Percentiles rank a stretch among this genome's conserved stretches.
These are phyloP conservation scores for Plasmodium knowlesi DNA, from an alignment of 169 alveolate species.

Conservation along the genomic window DNA sequence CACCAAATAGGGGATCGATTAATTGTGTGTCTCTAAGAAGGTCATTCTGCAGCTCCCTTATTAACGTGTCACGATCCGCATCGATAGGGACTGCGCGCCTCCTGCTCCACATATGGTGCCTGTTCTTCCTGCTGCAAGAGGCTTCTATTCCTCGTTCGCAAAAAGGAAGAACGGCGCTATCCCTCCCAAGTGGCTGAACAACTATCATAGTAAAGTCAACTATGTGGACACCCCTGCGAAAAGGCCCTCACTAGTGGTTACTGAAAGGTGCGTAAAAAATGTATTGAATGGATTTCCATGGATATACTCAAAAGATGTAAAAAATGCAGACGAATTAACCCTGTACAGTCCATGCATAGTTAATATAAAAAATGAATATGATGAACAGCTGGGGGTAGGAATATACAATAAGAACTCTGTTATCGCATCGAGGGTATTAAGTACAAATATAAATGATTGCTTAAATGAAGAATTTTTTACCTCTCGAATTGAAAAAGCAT, in stretches of 20 bases:
- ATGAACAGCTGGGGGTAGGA: conserved; percentile 71
- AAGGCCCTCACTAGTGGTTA: conserved; percentile 62
- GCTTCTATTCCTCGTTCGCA: not conserved
- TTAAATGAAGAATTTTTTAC: conserved; percentile 73
- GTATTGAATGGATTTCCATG: conserved; percentile 75
- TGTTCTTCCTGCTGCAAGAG: not conserved
- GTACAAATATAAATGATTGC: conserved; percentile 40
- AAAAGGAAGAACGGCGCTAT: not conserved
- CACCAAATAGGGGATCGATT: not conserved
- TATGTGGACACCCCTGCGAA: conserved; percentile 54
- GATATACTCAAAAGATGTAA: conserved; percentile 74
- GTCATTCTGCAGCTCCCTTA: not conserved
- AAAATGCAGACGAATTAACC: conserved; percentile 59
- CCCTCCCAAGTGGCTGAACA: not conserved
- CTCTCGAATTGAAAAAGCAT: conserved; percentile 55
- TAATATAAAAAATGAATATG: conserved; percentile 70
- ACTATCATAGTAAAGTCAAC: not conserved
- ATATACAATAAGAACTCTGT: conserved; percentile 70
- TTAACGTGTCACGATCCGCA: not conserved
- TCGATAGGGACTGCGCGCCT: not conserved
- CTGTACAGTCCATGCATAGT: conserved; percentile 64
- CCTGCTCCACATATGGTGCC: not conserved
- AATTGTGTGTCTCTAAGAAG: not conserved
- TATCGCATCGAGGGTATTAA: conserved; percentile 62
- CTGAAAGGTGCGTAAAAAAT: conserved; percentile 49